Conservation (phyloP, 345 rosid species). For the Bruguiera gymnorhiza region DNA sequence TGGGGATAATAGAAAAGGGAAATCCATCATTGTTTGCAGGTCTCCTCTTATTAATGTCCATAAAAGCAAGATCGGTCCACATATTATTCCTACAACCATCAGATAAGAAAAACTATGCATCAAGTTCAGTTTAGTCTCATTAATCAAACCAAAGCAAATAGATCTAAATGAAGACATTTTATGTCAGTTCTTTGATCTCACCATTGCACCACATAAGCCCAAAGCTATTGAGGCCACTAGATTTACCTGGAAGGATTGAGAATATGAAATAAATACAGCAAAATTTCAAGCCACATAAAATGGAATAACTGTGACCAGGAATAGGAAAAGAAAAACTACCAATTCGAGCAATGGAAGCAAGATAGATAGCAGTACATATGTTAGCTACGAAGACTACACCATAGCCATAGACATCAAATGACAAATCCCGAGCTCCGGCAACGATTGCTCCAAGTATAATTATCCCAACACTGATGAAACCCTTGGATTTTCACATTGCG, state of each 20-base stretch:
- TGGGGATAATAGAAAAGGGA: constrained; percentile 23
- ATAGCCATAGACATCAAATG: constrained; percentile 30
- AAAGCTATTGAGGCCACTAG: constrained; percentile 31
- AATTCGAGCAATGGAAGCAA: constrained; percentile 28
- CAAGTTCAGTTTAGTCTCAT: background rate
- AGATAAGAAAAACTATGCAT: background rate
- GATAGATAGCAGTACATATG: constrained; percentile 26
- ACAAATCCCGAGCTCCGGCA: constrained; percentile 33
- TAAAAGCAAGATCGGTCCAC: constrained; percentile 24
- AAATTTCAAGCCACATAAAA: background rate
- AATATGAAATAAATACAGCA: background rate
- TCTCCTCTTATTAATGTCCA: constrained; percentile 30
- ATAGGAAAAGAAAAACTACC: constrained; percentile 13
- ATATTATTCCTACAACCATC: constrained; percentile 22
- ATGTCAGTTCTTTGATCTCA: constrained; percentile 10
- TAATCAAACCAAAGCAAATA: background rate
- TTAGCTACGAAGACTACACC: constrained; percentile 19
- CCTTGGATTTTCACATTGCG: constrained; percentile 9
- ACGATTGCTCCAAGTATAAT: constrained; percentile 28
- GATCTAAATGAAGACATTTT: background rate
- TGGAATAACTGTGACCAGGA: background rate
- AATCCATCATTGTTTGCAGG: constrained; percentile 18
- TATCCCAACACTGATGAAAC: constrained; percentile 30
- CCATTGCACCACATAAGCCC: constrained; percentile 39
- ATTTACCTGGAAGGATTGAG: constrained; percentile 23